Evolutionary conservation across 2,329 filamentous ascomycete species (phyloP).

Genomic region (Sporothrix pallida): DNA sequence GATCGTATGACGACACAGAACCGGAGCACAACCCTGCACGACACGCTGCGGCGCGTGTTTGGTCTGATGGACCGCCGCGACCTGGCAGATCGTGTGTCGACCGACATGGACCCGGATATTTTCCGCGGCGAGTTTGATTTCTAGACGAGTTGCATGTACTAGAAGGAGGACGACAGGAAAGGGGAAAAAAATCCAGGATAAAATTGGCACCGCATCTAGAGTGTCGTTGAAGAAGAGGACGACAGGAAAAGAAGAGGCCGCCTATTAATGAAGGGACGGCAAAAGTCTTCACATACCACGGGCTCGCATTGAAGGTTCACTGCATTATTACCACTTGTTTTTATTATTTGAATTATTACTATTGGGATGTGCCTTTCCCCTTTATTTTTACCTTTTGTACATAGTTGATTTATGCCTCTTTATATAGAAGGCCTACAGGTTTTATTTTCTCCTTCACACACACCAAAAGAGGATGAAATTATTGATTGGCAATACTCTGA

Average conservation of each 20-base stretch:
- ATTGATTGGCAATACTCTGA: no score
- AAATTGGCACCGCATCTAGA: not conserved
- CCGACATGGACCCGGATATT: constrained; percentile 86
- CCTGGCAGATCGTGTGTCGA: constrained; percentile 82
- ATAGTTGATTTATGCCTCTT: no score
- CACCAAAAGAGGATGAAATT: no score
- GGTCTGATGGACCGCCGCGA: constrained; percentile 92
- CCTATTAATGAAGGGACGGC: not conserved
- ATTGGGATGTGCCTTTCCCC: not conserved
- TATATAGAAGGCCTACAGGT: no score
- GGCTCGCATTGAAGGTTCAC: constrained; percentile 4
- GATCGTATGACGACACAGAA: constrained; percentile 93
- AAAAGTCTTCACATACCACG: not conserved
- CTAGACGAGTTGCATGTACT: constrained; percentile 40
- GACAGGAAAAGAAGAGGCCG: not conserved
- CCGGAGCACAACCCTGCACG: constrained; percentile 94
- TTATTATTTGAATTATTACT: not conserved
- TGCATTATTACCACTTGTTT: constrained; percentile 11
- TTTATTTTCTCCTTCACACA: no score
- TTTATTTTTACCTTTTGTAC: no score
- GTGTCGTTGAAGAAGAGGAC: not conserved
- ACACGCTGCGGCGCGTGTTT: constrained; percentile 93
- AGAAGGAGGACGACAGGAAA: not conserved
- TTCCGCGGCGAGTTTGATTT: constrained; percentile 94
- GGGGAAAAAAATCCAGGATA: not conserved